phyloP scores from a whole-genome alignment of 2,329 filamentous ascomycete species.

The Botrytis tulipae region DNA sequence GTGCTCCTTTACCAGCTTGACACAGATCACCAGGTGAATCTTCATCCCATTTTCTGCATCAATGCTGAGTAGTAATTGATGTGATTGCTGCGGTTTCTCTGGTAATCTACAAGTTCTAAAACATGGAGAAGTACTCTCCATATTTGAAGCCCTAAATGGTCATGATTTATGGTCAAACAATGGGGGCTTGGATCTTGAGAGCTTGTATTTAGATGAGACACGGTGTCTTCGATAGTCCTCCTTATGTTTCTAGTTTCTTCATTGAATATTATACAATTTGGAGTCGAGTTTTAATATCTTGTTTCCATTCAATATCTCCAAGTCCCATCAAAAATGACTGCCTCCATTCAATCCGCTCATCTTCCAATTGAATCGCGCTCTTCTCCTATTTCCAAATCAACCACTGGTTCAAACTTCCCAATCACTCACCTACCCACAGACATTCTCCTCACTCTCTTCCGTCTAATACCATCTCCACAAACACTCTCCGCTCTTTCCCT shows the following conservation, averaged over 20 bases:
- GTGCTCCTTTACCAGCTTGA: background rate
- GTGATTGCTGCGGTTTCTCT: background rate
- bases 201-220: background rate
- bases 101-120: background rate
- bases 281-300: background rate
- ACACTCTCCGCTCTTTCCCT: constrained; percentile 13
- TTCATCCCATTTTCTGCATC: background rate
- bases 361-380: background rate
- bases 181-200: background rate
- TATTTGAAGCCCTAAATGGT: background rate
- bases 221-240: background rate
- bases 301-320: background rate
- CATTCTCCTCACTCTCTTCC: constrained; percentile 1
- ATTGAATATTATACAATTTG: background rate
- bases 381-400: background rate
- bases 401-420: background rate
- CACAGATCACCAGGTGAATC: background rate
- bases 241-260: background rate
- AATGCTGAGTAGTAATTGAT: background rate
- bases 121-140: background rate
- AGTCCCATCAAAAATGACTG: background rate
- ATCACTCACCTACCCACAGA: constrained; percentile 5
- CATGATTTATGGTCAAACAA: background rate
- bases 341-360: background rate
- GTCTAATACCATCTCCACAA: background rate